Percentiles rank a stretch among this genome's conserved stretches.
phyloP scores from a whole-genome alignment of 1,284 basidiomycete species.

The Marasmius tenuissimus region DNA sequence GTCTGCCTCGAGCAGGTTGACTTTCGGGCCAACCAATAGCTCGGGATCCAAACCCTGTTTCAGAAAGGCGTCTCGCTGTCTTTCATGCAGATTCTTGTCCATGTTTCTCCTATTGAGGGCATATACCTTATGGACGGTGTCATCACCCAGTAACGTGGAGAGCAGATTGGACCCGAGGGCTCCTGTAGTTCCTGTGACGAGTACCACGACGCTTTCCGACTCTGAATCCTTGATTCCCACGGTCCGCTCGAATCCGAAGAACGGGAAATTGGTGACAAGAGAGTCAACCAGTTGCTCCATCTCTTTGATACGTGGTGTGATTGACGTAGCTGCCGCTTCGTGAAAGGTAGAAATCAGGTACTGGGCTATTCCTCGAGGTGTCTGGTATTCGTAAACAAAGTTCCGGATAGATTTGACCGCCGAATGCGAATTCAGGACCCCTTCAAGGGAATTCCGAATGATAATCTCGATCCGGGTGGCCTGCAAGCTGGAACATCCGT shows the following conservation, averaged over 20 bases:
- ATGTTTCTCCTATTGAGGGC: constrained; percentile 23
- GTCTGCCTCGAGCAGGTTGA: constrained; percentile 31
- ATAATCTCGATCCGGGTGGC: constrained; percentile 10
- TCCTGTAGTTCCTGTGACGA: constrained; percentile 36
- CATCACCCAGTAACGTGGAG: constrained; percentile 19
- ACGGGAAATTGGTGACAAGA: too few relatives aligned
- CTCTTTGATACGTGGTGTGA: neutral
- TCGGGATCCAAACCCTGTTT: constrained; percentile 27
- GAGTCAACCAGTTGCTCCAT: neutral
- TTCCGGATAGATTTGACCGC: neutral
- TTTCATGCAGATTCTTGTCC: constrained; percentile 6
- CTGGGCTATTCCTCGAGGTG: constrained; percentile 1
- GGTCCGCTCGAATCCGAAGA: too few relatives aligned
- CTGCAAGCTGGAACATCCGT: constrained; percentile 12
- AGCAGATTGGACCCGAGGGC: constrained; percentile 30
- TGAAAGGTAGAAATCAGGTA: neutral
- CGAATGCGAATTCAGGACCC: neutral
- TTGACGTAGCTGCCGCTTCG: neutral
- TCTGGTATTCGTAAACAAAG: constrained; percentile 1
- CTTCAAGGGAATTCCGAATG: constrained; percentile 2
- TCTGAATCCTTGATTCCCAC: neutral
- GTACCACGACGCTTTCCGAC: constrained; percentile 12
- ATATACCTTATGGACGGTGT: constrained; percentile 20
- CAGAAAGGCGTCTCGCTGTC: constrained; percentile 30
- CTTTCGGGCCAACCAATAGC: constrained; percentile 26